Percentiles rank a stretch among this genome's conserved stretches.
Conservation (phyloP, 441 rosid genomes). For the Gossypium schwendimanii region DNA sequence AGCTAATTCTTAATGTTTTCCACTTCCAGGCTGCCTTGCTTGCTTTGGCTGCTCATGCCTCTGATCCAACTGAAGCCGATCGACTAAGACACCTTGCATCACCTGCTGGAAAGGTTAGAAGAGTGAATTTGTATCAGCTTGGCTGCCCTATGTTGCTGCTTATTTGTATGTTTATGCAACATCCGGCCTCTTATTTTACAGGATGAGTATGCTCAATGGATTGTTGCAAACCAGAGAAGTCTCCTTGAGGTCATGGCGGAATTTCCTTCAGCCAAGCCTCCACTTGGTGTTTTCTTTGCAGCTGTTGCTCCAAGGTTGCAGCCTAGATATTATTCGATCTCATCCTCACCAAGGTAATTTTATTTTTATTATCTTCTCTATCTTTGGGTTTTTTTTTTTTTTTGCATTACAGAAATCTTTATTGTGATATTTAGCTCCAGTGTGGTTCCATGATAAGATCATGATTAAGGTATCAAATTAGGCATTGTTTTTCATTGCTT, state of each 20-base stretch:
- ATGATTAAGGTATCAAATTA: not conserved
- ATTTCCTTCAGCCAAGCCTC: slow-evolving; percentile 87
- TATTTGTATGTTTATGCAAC: slow-evolving; percentile 7
- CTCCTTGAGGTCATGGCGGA: slow-evolving; percentile 90
- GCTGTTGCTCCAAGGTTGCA: slow-evolving; percentile 85
- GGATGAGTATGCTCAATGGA: slow-evolving; percentile 97
- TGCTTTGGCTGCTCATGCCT: slow-evolving; percentile 92
- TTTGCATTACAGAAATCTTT: not conserved
- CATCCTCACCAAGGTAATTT: slow-evolving; percentile 87
- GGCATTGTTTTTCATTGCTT: not conserved
- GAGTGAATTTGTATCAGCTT: not conserved
- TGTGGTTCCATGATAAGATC: not conserved
- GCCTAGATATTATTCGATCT: slow-evolving; percentile 94
- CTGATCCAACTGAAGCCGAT: slow-evolving; percentile 83
- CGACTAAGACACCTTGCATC: slow-evolving; percentile 78
- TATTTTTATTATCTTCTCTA: not conserved
- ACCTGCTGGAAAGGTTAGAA: slow-evolving; percentile 87
- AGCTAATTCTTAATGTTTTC: slow-evolving; percentile 1
- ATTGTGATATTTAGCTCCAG: not conserved
- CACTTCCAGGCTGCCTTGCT: slow-evolving; percentile 68
- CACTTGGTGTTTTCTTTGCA: slow-evolving; percentile 95
- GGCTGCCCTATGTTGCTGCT: not conserved
- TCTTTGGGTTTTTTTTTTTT: not conserved
- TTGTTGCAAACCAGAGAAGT: slow-evolving; percentile 84
- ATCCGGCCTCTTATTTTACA: slow-evolving; percentile 20